These are phyloP conservation scores for Escallonia herrerae DNA, from an alignment of 129 eudicot species.

Conservation along the genomic window DNA sequence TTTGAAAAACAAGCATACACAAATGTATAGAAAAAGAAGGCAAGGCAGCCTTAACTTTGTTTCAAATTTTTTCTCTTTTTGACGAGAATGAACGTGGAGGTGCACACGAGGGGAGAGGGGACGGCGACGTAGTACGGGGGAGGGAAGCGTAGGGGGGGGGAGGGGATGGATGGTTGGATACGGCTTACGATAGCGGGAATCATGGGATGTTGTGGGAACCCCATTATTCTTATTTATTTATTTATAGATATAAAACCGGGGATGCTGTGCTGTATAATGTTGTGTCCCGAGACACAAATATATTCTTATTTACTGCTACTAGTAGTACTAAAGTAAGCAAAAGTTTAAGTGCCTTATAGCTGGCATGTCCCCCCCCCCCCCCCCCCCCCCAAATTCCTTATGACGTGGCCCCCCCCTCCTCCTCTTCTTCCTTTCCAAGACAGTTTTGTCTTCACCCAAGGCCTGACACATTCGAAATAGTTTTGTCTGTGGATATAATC, in stretches of 20 bases:
- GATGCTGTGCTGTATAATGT: too few species aligned
- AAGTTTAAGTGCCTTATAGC: background rate
- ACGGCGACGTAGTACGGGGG: background rate
- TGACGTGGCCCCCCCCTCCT: background rate
- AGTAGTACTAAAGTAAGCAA: background rate
- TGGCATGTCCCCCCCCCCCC: background rate
- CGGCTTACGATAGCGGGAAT: background rate
- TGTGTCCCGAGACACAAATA: too few species aligned
- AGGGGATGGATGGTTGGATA: background rate
- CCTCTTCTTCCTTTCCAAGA: too few species aligned
- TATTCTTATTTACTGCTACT: too few species aligned
- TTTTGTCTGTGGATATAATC: too few species aligned
- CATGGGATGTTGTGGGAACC: background rate
- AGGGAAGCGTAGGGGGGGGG: background rate
- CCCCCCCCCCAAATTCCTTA: too few species aligned
- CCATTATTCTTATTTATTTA: background rate
- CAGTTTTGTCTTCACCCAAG: too few species aligned
- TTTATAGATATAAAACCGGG: too few species aligned
- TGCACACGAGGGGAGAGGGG: background rate
- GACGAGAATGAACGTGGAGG: background rate
- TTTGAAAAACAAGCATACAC: too few species aligned
- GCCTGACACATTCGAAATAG: too few species aligned
- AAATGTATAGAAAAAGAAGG: too few species aligned
- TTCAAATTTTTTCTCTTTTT: background rate
- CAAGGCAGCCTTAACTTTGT: background rate